Base-by-base conservation (phyloP, 2,329 filamentous ascomycete genomes). In the Tolypocladium album region DNA sequence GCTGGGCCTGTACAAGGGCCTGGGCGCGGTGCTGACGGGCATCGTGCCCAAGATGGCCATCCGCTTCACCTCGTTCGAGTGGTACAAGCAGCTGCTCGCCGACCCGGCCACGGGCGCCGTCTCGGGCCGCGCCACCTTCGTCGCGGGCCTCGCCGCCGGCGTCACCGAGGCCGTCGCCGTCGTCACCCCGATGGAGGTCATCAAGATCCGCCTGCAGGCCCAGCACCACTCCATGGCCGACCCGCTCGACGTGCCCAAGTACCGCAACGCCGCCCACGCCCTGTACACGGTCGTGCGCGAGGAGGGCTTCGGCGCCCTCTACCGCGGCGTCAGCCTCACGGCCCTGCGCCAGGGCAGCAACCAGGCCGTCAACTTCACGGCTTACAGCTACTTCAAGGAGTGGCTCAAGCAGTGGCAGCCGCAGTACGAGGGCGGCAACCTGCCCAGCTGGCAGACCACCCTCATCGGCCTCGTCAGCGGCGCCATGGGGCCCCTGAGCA, bases 41-140 rank as follows among this genome's bases (percentile, higher is more conserved):
- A 99, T 99, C 74, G 86, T 99, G 27, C 94, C 94, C 59, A 99
- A 99, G 78, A 99, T 99, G 94, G 94, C 94, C 63, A 99, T 97
- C 73, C 90, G 94, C 45, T 99, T 99, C 78, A 96, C 93, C 56
- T 96, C 90, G 59, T 99, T 97, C 76, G 94, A 97, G 75, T 86
- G 84, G 72, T 99, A 97, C 78, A 97, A 97, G 83, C 86, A 91
- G 72, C 63, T 88, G 63, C 80, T 97, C 31, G 86, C 90, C 52
- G 81, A 90, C 73, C 77, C 83, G 65, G 70, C 85, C 60, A 85
- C 86, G 3, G 89, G 90, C 52, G 70, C 73, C 38, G 82, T 96
- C 56, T 85, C 84, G 38, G 88, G 89, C 56, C 81, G 82, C 66
- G 83, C 83, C 31, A 97, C 91, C 52, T 84, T 85, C 68, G 1